Percentiles rank a stretch among this genome's conserved stretches.
These are phyloP conservation scores for Trichoderma orchidacearum DNA, from an alignment of 495 filamentous ascomycete genomes.

Conservation along the genomic window DNA sequence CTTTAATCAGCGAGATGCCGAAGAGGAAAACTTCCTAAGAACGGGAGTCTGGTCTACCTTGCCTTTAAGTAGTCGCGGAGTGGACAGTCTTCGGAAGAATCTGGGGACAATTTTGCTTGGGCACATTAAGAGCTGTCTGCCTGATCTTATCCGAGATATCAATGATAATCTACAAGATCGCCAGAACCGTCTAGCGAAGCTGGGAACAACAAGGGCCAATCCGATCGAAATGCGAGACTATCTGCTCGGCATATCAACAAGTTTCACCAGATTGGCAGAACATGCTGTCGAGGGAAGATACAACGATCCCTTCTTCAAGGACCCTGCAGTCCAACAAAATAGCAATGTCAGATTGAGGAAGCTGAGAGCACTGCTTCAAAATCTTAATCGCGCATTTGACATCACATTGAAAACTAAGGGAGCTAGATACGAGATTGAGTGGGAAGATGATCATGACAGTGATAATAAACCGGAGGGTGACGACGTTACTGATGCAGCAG, in stretches of 20 bases:
- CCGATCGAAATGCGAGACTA: conserved; percentile 13
- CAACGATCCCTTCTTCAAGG: conserved; percentile 16
- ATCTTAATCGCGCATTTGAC: conserved; percentile 11
- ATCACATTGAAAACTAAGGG: conserved; percentile 9
- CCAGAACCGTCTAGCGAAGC: conserved; percentile 7
- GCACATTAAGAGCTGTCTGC: conserved; percentile 15
- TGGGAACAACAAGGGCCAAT: conserved; percentile 13
- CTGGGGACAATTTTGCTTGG: conserved; percentile 16
- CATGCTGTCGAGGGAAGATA: conserved; percentile 18
- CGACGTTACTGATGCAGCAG: background rate
- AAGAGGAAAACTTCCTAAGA: conserved; percentile 27
- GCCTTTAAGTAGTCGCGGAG: conserved; percentile 11
- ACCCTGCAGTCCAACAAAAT: background rate
- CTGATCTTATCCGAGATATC: conserved; percentile 14
- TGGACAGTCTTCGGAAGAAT: conserved; percentile 15
- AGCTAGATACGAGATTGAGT: conserved; percentile 6
- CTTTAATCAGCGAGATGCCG: conserved; percentile 17
- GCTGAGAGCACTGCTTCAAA: conserved; percentile 11
- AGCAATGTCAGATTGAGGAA: conserved; percentile 4
- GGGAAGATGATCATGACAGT: conserved; percentile 2
- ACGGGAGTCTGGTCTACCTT: conserved; percentile 21
- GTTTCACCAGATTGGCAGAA: conserved; percentile 14
- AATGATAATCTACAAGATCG: conserved; percentile 7
- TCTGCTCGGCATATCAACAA: conserved; percentile 12
- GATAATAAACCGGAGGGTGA: background rate